phyloP scores from a whole-genome alignment of 1,284 basidiomycete genomes.

The Cryptococcus sp. region DNA sequence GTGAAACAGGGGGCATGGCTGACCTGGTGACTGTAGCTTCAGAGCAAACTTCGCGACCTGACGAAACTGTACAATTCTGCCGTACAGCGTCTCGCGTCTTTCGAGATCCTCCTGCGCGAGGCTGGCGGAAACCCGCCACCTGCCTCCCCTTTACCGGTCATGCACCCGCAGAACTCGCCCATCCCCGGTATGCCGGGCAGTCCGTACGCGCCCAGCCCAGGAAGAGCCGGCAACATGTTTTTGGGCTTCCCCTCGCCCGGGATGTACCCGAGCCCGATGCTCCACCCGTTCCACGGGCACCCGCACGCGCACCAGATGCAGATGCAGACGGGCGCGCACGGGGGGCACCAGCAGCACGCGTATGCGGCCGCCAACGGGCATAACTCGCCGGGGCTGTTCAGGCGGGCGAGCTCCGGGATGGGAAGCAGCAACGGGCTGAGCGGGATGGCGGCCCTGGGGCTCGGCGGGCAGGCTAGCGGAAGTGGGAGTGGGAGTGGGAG shows the following conservation, averaged over 20 bases:
- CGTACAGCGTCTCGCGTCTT: slow-evolving; percentile 9
- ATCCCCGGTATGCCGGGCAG: slow-evolving; percentile 5
- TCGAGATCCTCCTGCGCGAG: slow-evolving; percentile 15
- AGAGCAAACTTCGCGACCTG: slow-evolving; percentile 9
- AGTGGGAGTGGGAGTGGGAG: not conserved
- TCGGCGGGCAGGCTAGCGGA: not conserved
- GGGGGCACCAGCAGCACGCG: slow-evolving; percentile 3
- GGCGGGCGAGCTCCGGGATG: slow-evolving; percentile 18
- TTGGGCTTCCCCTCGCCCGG: slow-evolving; percentile 24
- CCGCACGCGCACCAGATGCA: too few relatives aligned
- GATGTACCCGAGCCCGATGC: slow-evolving; percentile 30
- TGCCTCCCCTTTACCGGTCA: slow-evolving; percentile 13
- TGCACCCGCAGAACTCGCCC: slow-evolving; percentile 10
- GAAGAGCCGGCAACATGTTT: not conserved
- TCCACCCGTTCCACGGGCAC: slow-evolving; percentile 11
- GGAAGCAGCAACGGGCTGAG: too few relatives aligned
- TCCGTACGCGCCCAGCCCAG: slow-evolving; percentile 11
- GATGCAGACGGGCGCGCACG: not conserved
- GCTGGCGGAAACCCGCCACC: slow-evolving; percentile 6
- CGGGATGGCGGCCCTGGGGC: too few relatives aligned
- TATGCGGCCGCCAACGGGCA: slow-evolving; percentile 5
- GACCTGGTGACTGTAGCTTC: slow-evolving; percentile 13
- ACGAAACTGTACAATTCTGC: slow-evolving; percentile 9
- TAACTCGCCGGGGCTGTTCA: slow-evolving; percentile 21
- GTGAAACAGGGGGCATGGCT: slow-evolving; percentile 11